Conservation (phyloP, 163 green algal genomes). For the Chlorella variabilis region DNA sequence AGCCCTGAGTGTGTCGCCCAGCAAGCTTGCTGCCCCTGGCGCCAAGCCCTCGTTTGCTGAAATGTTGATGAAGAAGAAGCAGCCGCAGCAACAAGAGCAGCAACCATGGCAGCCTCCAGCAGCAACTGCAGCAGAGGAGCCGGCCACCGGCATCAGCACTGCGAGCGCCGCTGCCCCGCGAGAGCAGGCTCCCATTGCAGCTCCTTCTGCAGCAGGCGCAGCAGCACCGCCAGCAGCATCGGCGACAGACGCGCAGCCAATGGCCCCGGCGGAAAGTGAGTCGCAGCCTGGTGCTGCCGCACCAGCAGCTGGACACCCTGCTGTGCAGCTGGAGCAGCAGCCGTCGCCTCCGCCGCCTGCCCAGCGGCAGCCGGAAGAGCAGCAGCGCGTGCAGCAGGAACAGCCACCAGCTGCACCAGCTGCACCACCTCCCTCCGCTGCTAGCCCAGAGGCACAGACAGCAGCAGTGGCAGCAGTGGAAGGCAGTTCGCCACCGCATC, state of each 20-base stretch:
- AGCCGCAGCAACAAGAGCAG: neutral
- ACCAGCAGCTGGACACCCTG: neutral
- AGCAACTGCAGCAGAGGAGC: neutral
- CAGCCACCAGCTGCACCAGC: neutral
- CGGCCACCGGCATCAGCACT: neutral
- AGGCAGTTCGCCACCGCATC: neutral
- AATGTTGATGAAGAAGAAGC: neutral
- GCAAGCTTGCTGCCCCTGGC: neutral
- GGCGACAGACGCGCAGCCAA: neutral
- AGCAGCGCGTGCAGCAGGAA: neutral
- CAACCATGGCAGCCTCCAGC: neutral
- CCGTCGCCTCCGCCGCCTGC: too few relatives aligned
- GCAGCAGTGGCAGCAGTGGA: neutral
- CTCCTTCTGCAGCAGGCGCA: neutral
- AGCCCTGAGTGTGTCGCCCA: neutral
- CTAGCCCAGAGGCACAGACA: neutral
- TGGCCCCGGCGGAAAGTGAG: too few relatives aligned
- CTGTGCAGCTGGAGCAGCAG: neutral
- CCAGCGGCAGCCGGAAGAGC: neutral
- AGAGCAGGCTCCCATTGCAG: neutral
- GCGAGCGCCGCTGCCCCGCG: too few relatives aligned
- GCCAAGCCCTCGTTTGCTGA: neutral
- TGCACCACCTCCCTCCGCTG: neutral
- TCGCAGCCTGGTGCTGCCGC: too few relatives aligned
- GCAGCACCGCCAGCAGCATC: slow-evolving; percentile 5